A percentile compares a stretch with the other conserved stretches of the same genome.
Conservation (phyloP, 768 basidiomycete genomes). For the Kockovaella imperatae region DNA sequence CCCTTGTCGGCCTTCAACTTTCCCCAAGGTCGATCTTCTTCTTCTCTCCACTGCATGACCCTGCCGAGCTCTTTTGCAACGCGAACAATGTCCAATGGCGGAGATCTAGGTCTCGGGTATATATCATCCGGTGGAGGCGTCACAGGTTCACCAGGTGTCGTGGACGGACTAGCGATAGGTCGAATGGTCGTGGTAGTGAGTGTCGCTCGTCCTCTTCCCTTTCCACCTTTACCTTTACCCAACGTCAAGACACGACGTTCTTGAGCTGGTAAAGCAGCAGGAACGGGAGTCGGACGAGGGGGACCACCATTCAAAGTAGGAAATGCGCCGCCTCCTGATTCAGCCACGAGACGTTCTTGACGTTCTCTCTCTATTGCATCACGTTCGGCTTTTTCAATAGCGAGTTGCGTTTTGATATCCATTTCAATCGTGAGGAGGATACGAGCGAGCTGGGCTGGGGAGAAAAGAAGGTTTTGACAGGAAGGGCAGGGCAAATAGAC, state of each 20-base stretch:
- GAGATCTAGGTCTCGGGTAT: constrained; percentile 15
- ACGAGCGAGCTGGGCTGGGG: constrained; percentile 28
- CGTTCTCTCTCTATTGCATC: constrained; percentile 25
- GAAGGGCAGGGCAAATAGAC: constrained; percentile 45
- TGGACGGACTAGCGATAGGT: constrained; percentile 2
- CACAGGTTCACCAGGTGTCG: constrained; percentile 2
- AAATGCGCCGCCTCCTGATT: constrained; percentile 39
- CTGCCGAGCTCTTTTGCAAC: constrained; percentile 30
- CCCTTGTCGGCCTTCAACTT: constrained; percentile 20
- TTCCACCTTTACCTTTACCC: constrained; percentile 8
- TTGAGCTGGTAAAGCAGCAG: not conserved
- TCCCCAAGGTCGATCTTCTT: constrained; percentile 32
- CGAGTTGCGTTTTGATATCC: constrained; percentile 32
- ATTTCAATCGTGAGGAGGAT: constrained; percentile 27
- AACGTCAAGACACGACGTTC: not conserved
- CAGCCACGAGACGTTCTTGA: constrained; percentile 15
- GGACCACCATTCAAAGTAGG: constrained; percentile 19
- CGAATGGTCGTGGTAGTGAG: constrained; percentile 33
- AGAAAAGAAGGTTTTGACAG: constrained; percentile 28
- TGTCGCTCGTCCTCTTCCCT: constrained; percentile 30
- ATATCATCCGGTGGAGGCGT: constrained; percentile 19
- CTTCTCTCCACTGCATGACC: constrained; percentile 24
- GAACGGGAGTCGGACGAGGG: not conserved
- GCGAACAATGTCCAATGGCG: constrained; percentile 15
- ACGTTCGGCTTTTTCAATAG: constrained; percentile 21